These are phyloP conservation scores for Magnaporthales sp. DNA, from an alignment of 2,329 filamentous ascomycete genomes.

Conservation along the genomic window DNA sequence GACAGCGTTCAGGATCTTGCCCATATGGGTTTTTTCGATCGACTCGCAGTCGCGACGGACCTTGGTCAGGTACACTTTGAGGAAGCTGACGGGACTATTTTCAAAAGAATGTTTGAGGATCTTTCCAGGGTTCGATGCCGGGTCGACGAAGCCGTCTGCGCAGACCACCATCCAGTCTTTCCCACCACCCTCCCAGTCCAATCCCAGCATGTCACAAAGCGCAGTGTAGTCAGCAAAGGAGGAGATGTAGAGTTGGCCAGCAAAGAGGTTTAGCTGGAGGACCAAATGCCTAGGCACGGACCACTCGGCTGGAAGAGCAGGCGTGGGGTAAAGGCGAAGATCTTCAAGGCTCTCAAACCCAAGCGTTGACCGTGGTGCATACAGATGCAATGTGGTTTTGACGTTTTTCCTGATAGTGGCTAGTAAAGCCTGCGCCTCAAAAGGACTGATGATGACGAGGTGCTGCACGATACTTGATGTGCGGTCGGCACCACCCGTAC, in stretches of 20 bases:
- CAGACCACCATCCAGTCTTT: not conserved
- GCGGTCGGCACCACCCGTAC: slow-evolving; percentile 5
- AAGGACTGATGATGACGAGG: no score
- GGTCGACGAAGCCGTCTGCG: not conserved
- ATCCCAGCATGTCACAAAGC: slow-evolving; percentile 41
- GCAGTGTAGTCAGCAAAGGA: slow-evolving; percentile 43
- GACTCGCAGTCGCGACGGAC: slow-evolving; percentile 26
- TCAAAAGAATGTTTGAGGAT: not conserved
- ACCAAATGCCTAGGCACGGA: slow-evolving; percentile 20
- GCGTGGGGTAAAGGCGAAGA: slow-evolving; percentile 34
- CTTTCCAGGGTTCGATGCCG: not conserved
- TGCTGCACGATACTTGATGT: slow-evolving; percentile 4
- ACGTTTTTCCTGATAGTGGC: slow-evolving; percentile 24
- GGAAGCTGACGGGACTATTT: not conserved
- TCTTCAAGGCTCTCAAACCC: slow-evolving; percentile 30
- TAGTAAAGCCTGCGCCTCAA: slow-evolving; percentile 47
- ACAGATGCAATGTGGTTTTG: slow-evolving; percentile 38
- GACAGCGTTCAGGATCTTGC: slow-evolving; percentile 29
- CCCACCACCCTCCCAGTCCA: not conserved
- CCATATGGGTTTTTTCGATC: slow-evolving; percentile 33
- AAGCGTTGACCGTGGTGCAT: slow-evolving; percentile 34
- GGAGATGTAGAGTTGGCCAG: slow-evolving; percentile 56
- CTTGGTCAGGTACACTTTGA: slow-evolving; percentile 24
- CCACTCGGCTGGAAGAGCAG: slow-evolving; percentile 10
- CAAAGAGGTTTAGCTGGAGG: slow-evolving; percentile 53